phyloP scores from a whole-genome alignment of 179 eudicot genomes.

The Drosera spatulata region DNA sequence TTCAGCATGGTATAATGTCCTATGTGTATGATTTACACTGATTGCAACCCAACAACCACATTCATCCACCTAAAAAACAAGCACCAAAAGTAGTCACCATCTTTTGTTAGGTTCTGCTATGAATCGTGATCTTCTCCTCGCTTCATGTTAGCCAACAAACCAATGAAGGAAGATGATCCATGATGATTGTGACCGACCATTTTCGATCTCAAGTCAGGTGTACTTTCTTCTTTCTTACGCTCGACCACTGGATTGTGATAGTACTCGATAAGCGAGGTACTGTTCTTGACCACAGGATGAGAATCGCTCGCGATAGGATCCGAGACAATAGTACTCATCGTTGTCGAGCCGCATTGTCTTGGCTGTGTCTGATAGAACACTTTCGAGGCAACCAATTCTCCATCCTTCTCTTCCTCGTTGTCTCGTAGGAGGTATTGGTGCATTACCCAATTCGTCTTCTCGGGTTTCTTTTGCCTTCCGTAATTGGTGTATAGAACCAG shows the following conservation, averaged over 20 bases:
- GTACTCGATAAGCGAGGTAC: constrained; percentile 20
- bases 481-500: constrained; percentile 90
- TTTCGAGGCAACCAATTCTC: constrained; percentile 71
- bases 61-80: no score
- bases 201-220: constrained; percentile 43
- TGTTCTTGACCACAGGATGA: constrained; percentile 4
- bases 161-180: constrained; percentile 29
- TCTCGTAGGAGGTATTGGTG: constrained; percentile 83
- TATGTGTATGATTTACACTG: no score
- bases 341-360: constrained; percentile 46
- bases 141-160: not conserved
- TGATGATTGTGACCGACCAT: constrained; percentile 37
- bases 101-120: no score
- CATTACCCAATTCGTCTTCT: constrained; percentile 93
- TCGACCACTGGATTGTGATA: constrained; percentile 20
- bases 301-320: not conserved
- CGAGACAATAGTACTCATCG: not conserved
- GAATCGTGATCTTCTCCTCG: no score
- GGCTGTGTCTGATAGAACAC: constrained; percentile 94
- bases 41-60: no score
- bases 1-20: no score
- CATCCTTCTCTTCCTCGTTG: constrained; percentile 77
- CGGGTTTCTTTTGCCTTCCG: constrained; percentile 78
- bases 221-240: constrained; percentile 29
- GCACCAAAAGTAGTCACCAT: no score